These are phyloP conservation scores for Bipolaris gigantea DNA, from an alignment of 2,329 filamentous ascomycete species.

Conservation along the genomic window DNA sequence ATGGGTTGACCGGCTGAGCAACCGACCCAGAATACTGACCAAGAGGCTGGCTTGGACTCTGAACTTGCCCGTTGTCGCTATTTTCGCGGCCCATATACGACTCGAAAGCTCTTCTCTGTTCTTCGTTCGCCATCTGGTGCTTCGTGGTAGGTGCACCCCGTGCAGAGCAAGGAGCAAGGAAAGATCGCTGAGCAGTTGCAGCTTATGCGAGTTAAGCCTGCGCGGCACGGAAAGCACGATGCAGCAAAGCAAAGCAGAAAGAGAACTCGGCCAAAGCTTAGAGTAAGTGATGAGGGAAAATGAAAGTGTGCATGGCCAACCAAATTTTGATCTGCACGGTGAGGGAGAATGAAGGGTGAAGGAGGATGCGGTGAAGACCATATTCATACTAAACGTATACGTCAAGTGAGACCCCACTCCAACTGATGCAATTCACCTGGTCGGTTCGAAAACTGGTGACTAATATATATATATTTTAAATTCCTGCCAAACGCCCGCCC, in stretches of 20 bases:
- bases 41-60: constrained; percentile 19
- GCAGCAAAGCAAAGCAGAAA: background rate
- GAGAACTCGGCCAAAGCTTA: constrained; percentile 1
- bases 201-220: constrained; percentile 2
- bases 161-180: constrained; percentile 11
- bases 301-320: background rate
- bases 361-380: background rate
- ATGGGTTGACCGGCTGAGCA: constrained; percentile 22
- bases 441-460: background rate
- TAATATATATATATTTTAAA: constrained; percentile 31
- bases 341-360: constrained; percentile 15
- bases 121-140: constrained; percentile 32
- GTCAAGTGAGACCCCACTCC: background rate
- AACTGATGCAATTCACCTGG: background rate
- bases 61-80: constrained; percentile 3
- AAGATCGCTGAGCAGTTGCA: constrained; percentile 10
- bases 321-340: constrained; percentile 1
- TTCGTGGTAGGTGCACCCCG: constrained; percentile 18
- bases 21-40: constrained; percentile 23
- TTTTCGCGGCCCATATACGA: constrained; percentile 33
- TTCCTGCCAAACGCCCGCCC: constrained; percentile 35
- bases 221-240: background rate
- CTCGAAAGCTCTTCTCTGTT: constrained; percentile 35
- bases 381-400: background rate
- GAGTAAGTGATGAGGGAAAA: constrained; percentile 3